Evolutionary conservation across 495 filamentous ascomycete species (phyloP).

Genomic region (Trichoderma virens): DNA sequence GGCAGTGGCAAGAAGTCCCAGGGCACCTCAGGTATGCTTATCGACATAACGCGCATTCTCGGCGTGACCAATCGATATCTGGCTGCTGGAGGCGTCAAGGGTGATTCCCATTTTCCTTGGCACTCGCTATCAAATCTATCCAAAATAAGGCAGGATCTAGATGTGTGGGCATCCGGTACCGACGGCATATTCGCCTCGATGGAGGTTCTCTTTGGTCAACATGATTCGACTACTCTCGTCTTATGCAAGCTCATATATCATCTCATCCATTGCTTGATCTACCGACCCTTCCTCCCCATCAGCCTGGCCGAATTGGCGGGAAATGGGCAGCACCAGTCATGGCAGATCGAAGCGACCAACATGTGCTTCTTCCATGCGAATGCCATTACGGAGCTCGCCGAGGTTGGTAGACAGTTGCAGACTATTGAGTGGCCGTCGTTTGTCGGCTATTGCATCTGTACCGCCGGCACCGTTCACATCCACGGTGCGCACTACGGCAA

Average conservation of each 20-base stretch:
- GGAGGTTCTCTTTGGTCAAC: conserved; percentile 64
- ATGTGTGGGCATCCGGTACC: conserved; percentile 75
- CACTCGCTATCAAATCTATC: conserved; percentile 76
- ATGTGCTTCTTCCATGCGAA: conserved; percentile 83
- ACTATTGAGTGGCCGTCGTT: conserved; percentile 77
- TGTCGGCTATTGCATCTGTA: conserved; percentile 73
- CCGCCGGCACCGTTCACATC: conserved; percentile 76
- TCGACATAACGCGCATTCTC: conserved; percentile 74
- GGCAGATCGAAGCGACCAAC: conserved; percentile 84
- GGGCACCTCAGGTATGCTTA: conserved; percentile 64
- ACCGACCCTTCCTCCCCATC: conserved; percentile 76
- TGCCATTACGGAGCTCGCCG: conserved; percentile 74
- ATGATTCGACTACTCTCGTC: conserved; percentile 68
- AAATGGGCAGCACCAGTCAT: conserved; percentile 76
- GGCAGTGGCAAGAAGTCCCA: conserved; percentile 59
- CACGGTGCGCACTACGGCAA: conserved; percentile 73
- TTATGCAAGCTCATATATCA: conserved; percentile 81
- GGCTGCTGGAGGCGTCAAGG: conserved; percentile 76
- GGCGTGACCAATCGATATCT: conserved; percentile 79
- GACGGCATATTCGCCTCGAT: conserved; percentile 71
- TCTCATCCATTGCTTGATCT: conserved; percentile 75
- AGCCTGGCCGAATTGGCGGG: conserved; percentile 71
- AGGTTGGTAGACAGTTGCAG: conserved; percentile 57
- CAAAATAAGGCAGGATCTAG: conserved; percentile 76
- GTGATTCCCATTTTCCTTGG: conserved; percentile 85